Evolutionary conservation across 495 filamentous ascomycete species (phyloP).

Genomic region (Neohortaea acidophila): DNA sequence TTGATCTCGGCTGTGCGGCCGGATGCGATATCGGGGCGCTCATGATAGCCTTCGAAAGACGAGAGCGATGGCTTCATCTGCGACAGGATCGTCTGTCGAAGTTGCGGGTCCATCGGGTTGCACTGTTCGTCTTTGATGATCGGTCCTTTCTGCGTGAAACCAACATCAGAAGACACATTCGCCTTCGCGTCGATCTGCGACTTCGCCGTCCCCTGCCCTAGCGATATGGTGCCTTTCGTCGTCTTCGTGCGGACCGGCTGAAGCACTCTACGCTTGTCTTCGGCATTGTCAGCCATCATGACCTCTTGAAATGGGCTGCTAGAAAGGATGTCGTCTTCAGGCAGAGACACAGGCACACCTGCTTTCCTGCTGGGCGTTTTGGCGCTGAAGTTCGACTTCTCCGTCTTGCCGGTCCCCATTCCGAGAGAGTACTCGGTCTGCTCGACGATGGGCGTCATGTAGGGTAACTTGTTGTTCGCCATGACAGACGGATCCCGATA

Average conservation of each 20-base stretch:
- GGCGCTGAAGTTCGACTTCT: conserved; percentile 43
- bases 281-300: conserved; percentile 26
- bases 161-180: not conserved
- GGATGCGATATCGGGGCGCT: conserved; percentile 41
- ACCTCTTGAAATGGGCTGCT: conserved; percentile 59
- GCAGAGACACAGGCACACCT: conserved; percentile 27
- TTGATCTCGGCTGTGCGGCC: conserved; percentile 57
- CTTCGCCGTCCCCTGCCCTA: conserved; percentile 15
- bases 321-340: conserved; percentile 38
- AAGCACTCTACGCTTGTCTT: conserved; percentile 28
- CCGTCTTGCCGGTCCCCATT: conserved; percentile 36
- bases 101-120: conserved; percentile 66
- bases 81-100: conserved; percentile 59
- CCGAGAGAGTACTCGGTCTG: conserved; percentile 76
- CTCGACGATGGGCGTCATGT: conserved; percentile 97
- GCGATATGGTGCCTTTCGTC: conserved; percentile 17
- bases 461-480: conserved; percentile 77
- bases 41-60: conserved; percentile 62
- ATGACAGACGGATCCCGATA: conserved; percentile 61
- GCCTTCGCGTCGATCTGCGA: conserved; percentile 10
- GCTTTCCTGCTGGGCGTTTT: conserved; percentile 58
- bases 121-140: conserved; percentile 71
- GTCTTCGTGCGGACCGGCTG: conserved; percentile 32
- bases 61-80: conserved; percentile 53
- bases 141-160: conserved; percentile 33